These are phyloP conservation scores for Kodamaea kaohsiungensis DNA, from an alignment of 805 yeast genomes.

Conservation along the genomic window DNA sequence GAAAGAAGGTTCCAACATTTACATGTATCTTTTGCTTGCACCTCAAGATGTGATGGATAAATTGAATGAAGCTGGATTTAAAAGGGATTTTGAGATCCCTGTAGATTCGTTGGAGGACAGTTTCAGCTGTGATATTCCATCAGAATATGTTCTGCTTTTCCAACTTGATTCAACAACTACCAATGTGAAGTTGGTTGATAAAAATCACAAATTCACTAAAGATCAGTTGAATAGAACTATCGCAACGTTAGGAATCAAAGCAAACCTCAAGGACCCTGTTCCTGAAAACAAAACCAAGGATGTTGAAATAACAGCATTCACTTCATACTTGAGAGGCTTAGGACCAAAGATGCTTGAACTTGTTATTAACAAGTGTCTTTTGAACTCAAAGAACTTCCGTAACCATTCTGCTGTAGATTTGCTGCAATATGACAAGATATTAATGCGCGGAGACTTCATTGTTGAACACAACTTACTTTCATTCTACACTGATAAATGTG, in stretches of 20 bases:
- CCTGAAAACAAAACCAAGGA: constrained; percentile 2
- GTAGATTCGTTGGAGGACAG: constrained; percentile 22
- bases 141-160: constrained; percentile 20
- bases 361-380: constrained; percentile 18
- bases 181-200: constrained; percentile 19
- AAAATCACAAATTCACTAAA: constrained; percentile 17
- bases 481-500: constrained; percentile 44
- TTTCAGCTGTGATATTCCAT: constrained; percentile 28
- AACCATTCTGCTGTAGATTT: constrained; percentile 6
- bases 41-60: constrained; percentile 22
- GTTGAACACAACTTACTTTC: constrained; percentile 49
- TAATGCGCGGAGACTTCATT: constrained; percentile 43
- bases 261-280: background rate
- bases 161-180: constrained; percentile 17
- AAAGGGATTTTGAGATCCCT: constrained; percentile 24
- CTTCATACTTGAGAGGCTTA: constrained; percentile 48
- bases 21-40: constrained; percentile 29
- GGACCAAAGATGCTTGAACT: constrained; percentile 33
- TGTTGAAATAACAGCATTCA: constrained; percentile 51
- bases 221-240: constrained; percentile 24
- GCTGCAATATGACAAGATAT: constrained; percentile 16
- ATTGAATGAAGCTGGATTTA: constrained; percentile 19
- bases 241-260: constrained; percentile 26
- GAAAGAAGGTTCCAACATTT: constrained; percentile 14
- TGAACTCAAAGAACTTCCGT: constrained; percentile 10